phyloP scores from a whole-genome alignment of 208 protist genomes.

The Wallacemonas sp. region DNA sequence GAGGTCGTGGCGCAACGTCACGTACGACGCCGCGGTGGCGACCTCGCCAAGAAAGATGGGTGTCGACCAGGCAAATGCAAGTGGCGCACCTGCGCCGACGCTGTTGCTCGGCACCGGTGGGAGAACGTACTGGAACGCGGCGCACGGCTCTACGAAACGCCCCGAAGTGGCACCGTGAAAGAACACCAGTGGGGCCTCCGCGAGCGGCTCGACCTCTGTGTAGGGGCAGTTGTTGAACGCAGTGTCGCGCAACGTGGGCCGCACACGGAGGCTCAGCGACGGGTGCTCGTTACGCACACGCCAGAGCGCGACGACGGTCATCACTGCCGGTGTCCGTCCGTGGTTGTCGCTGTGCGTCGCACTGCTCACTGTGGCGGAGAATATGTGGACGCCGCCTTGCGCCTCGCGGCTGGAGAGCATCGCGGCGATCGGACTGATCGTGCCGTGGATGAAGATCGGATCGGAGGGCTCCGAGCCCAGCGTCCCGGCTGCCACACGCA shows the following conservation, averaged over 20 bases:
- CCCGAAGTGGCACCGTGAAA: background rate
- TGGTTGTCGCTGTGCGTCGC: background rate
- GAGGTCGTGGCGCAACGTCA: slow-evolving; percentile 7
- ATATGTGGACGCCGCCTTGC: background rate
- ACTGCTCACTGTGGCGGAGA: background rate
- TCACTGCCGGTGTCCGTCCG: background rate
- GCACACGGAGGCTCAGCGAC: slow-evolving; percentile 4
- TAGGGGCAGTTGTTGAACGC: slow-evolving; percentile 14
- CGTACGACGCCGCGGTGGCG: slow-evolving; percentile 9
- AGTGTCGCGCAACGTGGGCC: background rate
- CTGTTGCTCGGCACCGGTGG: too few species aligned
- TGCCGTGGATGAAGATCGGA: background rate
- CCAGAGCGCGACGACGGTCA: background rate
- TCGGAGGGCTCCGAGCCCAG: background rate
- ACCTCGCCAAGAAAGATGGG: slow-evolving; percentile 2
- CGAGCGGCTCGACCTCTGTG: slow-evolving; percentile 12
- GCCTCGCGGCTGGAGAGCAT: background rate
- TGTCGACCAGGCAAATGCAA: background rate
- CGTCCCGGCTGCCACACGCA: background rate
- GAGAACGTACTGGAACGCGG: slow-evolving; percentile 1
- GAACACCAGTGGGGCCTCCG: slow-evolving; percentile 5
- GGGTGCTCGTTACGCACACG: slow-evolving; percentile 16
- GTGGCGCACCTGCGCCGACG: too few species aligned
- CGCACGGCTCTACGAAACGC: slow-evolving; percentile 5
- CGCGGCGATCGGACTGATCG: background rate